phyloP scores from a whole-genome alignment of 441 rosid genomes.

The Dalechampia spathulata region DNA sequence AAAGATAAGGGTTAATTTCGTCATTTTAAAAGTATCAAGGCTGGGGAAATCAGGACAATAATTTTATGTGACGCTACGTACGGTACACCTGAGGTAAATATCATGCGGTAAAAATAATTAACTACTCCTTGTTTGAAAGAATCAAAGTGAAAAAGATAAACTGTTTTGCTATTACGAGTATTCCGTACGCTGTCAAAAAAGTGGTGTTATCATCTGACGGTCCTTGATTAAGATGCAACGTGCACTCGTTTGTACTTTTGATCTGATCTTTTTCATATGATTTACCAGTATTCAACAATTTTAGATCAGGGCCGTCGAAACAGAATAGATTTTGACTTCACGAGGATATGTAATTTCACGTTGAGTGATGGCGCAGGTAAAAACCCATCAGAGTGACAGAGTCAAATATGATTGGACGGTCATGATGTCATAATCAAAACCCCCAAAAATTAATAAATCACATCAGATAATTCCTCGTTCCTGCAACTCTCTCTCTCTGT shows the following conservation, averaged over 20 bases:
- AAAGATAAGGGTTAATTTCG: constrained; percentile 21
- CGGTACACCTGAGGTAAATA: constrained; percentile 4
- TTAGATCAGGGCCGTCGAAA: constrained; percentile 22
- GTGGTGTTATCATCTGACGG: no score
- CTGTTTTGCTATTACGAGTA: constrained; percentile 4
- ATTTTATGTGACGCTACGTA: background rate
- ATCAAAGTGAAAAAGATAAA: background rate
- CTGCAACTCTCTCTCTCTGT: background rate
- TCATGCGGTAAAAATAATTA: no score
- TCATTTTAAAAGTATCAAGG: background rate
- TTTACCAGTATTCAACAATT: no score
- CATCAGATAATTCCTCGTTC: constrained; percentile 51
- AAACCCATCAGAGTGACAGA: constrained; percentile 7
- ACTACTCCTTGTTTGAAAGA: background rate
- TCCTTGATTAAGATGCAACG: no score
- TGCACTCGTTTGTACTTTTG: no score
- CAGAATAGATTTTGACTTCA: no score
- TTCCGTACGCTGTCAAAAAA: constrained; percentile 47
- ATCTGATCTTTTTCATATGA: no score
- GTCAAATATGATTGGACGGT: constrained; percentile 56
- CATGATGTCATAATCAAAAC: constrained; percentile 43
- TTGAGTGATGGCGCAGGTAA: background rate
- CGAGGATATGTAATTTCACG: background rate
- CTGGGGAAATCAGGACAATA: background rate
- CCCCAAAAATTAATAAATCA: constrained; percentile 19